Base-by-base conservation (phyloP, 1,284 basidiomycete species). In the Laetiporus sulphureus region DNA sequence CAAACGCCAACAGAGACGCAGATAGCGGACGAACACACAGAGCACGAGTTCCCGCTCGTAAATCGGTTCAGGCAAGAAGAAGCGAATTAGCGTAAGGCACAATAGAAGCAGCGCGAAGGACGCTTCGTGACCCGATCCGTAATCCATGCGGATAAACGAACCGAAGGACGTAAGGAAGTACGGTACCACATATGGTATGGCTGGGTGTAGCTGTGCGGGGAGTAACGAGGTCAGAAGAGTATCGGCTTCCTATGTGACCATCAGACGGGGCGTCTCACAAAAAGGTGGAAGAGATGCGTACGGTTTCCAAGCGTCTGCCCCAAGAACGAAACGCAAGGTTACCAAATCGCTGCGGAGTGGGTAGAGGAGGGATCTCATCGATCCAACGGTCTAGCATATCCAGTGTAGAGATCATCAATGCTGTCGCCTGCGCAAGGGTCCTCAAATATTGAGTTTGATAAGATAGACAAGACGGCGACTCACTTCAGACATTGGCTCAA, bases 41-140 rank as follows among this genome's bases (percentile, higher is more conserved):
- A 90, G 59, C 5, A 84, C 83, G 8, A 88, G 51, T 25, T 74
- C 67, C 10, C 80, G 73, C 57, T 85, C 83, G 50, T 78, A 71
- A 3, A 69, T 62, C 3, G 69, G 67, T 11, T 59, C 55, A 1
- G 77, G 74, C 16, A 72, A 57, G 36, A 84, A 68, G 53, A 83
- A 78, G 2, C 84, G 73, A 23, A 82, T 58, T 25, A 87, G 72
- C 15, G 75, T 67, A 41, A 90, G 70, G 51, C 73, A 75, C 18
- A 83, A 74, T 16, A 97, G 71, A 46, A 87, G 84, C n/a, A 92
- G 65, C 5, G 77, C 76, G 58, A 96, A 97, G 0, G 87, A 83
- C 0, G 89, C 75, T 67, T 99, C 95, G 59, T 99, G 95, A 0
- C 95, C 95, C 1, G 92, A 93, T 1, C 95, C 96, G 58, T 98